Conservation (phyloP, 1,139 yeast species). For the Pneumocystis oryctolagi region DNA sequence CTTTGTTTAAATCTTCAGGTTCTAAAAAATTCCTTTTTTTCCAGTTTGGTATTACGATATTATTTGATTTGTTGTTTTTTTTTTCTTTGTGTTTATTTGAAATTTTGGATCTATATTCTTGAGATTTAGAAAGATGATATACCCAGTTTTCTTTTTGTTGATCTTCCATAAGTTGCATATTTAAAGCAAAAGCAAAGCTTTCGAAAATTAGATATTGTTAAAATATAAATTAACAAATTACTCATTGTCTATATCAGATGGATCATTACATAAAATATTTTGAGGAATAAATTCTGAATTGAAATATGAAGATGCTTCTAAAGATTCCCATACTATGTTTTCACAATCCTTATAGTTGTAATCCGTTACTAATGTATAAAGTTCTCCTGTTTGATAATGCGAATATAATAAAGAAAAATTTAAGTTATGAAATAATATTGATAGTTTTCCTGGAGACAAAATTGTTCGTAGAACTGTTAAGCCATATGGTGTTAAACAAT, state of each 20-base stretch:
- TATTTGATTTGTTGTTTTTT: neutral
- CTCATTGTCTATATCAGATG: conserved; percentile 1
- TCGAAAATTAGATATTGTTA: neutral
- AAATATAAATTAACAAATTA: neutral
- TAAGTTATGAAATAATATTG: conserved; percentile 68
- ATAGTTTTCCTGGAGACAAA: conserved; percentile 36
- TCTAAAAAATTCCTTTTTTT: neutral
- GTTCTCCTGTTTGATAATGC: conserved; percentile 28
- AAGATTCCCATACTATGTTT: conserved; percentile 50
- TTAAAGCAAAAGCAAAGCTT: neutral
- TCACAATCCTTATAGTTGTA: conserved; percentile 52
- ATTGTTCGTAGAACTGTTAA: conserved; percentile 29
- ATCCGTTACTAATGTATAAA: conserved; percentile 59
- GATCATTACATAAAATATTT: neutral
- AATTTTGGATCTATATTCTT: neutral
- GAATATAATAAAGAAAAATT: conserved; percentile 66
- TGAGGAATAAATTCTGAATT: conserved; percentile 42
- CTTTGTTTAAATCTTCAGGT: neutral
- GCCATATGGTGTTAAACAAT: conserved; percentile 45
- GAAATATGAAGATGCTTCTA: conserved; percentile 35
- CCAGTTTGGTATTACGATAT: neutral
- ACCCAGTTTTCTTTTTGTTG: neutral
- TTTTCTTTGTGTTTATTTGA: neutral
- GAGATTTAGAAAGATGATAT: neutral
- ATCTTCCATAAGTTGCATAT: neutral